phyloP scores from a whole-genome alignment of 495 filamentous ascomycete genomes.

The Amorphotheca resinae region DNA sequence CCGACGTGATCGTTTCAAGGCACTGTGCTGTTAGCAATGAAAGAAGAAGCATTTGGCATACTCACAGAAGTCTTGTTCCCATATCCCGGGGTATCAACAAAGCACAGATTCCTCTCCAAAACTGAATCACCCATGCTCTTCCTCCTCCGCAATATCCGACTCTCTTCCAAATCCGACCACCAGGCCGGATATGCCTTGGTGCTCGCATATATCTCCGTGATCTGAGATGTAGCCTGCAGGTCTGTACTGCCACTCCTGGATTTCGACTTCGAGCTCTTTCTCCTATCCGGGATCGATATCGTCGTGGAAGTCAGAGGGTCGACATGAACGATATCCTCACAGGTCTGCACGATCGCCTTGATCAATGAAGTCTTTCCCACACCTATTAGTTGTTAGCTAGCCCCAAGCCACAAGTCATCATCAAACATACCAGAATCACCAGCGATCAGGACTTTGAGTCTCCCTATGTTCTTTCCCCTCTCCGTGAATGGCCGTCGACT shows the following conservation, averaged over 20 bases:
- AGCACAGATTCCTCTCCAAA: slow-evolving; percentile 87
- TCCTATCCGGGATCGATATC: slow-evolving; percentile 16
- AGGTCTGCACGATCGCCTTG: slow-evolving; percentile 85
- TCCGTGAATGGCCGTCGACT: slow-evolving; percentile 86
- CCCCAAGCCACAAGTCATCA: slow-evolving; percentile 2
- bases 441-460: slow-evolving; percentile 77
- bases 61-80: slow-evolving; percentile 46
- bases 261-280: slow-evolving; percentile 27
- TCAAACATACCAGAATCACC: slow-evolving; percentile 60
- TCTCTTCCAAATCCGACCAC: slow-evolving; percentile 87
- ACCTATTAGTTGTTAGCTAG: slow-evolving; percentile 26
- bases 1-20: slow-evolving; percentile 52
- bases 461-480: slow-evolving; percentile 69
- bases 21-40: slow-evolving; percentile 26
- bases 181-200: slow-evolving; percentile 85
- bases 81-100: slow-evolving; percentile 83
- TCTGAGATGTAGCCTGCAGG: slow-evolving; percentile 31
- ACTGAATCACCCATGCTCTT: slow-evolving; percentile 74
- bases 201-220: slow-evolving; percentile 83
- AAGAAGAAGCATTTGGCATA: neutral
- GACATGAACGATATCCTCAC: slow-evolving; percentile 93
- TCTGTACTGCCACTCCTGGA: slow-evolving; percentile 16
- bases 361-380: slow-evolving; percentile 85
- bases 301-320: slow-evolving; percentile 52
- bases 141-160: slow-evolving; percentile 51